A percentile compares a stretch with the other conserved stretches of the same genome.
Evolutionary conservation across 2,329 filamentous ascomycete genomes (phyloP).

Genomic region (Ramichloridium luteum): DNA sequence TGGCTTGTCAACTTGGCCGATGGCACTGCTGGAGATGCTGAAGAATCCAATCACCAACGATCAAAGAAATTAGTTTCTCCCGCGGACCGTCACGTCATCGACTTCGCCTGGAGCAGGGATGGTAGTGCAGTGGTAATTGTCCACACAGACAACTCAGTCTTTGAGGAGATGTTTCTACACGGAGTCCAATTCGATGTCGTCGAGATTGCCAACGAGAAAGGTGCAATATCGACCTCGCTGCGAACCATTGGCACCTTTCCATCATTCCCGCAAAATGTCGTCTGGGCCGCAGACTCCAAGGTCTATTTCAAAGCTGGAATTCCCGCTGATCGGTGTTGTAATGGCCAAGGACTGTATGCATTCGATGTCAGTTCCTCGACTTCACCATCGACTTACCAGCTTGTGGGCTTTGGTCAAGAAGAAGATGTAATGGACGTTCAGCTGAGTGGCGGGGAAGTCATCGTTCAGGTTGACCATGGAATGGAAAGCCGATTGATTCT

Average conservation of each 20-base stretch:
- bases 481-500: conserved; percentile 14
- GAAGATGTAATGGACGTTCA: conserved; percentile 11
- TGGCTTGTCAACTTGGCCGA: conserved; percentile 23
- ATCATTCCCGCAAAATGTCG: background rate
- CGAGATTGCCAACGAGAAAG: conserved; percentile 4
- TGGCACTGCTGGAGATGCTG: conserved; percentile 13
- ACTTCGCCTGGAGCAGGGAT: conserved; percentile 21
- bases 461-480: conserved; percentile 14
- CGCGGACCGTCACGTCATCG: conserved; percentile 17
- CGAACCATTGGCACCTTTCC: conserved; percentile 5
- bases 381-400: conserved; percentile 3
- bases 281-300: conserved; percentile 4
- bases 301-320: conserved; percentile 6
- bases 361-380: background rate
- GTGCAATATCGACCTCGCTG: conserved; percentile 5
- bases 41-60: conserved; percentile 2
- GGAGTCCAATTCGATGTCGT: conserved; percentile 14
- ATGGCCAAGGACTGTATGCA: conserved; percentile 6
- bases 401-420: conserved; percentile 9
- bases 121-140: conserved; percentile 17
- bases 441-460: conserved; percentile 8
- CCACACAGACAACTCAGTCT: conserved; percentile 15
- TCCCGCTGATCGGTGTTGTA: conserved; percentile 2
- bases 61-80: conserved; percentile 8
- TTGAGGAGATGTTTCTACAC: conserved; percentile 15